Conservation (phyloP, 2,329 filamentous ascomycete species). For the Cladosporium sp. region DNA sequence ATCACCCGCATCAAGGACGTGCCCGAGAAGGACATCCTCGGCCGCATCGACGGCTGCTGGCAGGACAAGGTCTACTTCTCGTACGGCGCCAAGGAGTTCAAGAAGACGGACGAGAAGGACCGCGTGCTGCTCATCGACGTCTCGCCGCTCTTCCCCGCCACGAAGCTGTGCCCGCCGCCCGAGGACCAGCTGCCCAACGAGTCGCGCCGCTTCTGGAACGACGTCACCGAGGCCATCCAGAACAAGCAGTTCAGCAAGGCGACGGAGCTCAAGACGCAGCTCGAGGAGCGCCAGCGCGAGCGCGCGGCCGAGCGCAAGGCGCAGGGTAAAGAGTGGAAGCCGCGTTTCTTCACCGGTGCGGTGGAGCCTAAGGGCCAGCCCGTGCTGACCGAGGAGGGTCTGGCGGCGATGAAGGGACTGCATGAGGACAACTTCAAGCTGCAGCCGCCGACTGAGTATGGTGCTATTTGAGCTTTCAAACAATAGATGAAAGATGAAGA, state of each 20-base stretch:
- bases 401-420: conserved; percentile 49
- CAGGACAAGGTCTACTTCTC: conserved; percentile 63
- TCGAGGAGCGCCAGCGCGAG: conserved; percentile 83
- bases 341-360: conserved; percentile 73
- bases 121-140: conserved; percentile 79
- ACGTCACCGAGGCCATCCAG: conserved; percentile 78
- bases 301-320: conserved; percentile 75
- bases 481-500: not conserved
- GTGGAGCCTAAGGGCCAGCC: conserved; percentile 57
- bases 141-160: conserved; percentile 68
- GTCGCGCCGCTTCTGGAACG: conserved; percentile 78
- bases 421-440: conserved; percentile 47
- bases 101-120: conserved; percentile 45
- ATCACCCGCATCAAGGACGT: conserved; percentile 79
- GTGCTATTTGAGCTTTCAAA: conserved; percentile 18
- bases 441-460: conserved; percentile 38
- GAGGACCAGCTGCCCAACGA: conserved; percentile 82
- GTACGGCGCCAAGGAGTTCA: conserved; percentile 39
- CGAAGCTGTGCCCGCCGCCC: conserved; percentile 71
- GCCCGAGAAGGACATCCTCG: conserved; percentile 74
- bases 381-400: conserved; percentile 57
- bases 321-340: conserved; percentile 65
- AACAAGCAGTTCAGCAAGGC: conserved; percentile 78
- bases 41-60: conserved; percentile 79
- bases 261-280: conserved; percentile 79